phyloP scores from a whole-genome alignment of 2,329 filamentous ascomycete species.

The Nemania diffusa region DNA sequence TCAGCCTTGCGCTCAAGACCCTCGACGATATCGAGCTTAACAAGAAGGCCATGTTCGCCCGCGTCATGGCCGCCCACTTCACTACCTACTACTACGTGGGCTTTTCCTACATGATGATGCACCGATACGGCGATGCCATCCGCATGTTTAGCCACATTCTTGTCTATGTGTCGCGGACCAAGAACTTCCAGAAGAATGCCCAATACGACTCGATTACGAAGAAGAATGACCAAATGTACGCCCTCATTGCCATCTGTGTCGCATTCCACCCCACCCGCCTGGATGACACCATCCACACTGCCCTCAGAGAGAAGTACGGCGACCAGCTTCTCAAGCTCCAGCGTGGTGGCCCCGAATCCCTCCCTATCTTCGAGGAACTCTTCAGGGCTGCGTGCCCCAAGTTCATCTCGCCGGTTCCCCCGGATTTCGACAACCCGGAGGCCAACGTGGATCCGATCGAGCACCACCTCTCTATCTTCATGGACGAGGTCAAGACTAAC shows the following conservation, averaged over 20 bases:
- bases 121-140: conserved; percentile 98
- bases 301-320: conserved; percentile 97
- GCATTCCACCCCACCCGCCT: conserved; percentile 97
- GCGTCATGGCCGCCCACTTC: conserved; percentile 99
- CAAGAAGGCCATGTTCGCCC: conserved; percentile 99
- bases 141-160: conserved; percentile 99
- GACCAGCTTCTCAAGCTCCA: conserved; percentile 98
- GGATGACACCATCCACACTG: conserved; percentile 98
- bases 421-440: conserved; percentile 97
- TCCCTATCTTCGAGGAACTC: conserved; percentile 97
- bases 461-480: conserved; percentile 97
- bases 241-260: conserved; percentile 97
- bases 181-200: conserved; percentile 99
- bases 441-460: conserved; percentile 96
- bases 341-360: conserved; percentile 92
- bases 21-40: conserved; percentile 99
- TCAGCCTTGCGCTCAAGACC: conserved; percentile 97
- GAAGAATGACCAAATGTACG: conserved; percentile 99
- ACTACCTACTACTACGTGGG: conserved; percentile 99
- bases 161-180: conserved; percentile 97
- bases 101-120: conserved; percentile 99
- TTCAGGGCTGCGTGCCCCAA: conserved; percentile 98
- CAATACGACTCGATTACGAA: conserved; percentile 99
- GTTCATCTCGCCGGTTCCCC: conserved; percentile 97
- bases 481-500: conserved; percentile 99